Conservation (phyloP, 1,139 yeast species). For the Protomyces inouyei region DNA sequence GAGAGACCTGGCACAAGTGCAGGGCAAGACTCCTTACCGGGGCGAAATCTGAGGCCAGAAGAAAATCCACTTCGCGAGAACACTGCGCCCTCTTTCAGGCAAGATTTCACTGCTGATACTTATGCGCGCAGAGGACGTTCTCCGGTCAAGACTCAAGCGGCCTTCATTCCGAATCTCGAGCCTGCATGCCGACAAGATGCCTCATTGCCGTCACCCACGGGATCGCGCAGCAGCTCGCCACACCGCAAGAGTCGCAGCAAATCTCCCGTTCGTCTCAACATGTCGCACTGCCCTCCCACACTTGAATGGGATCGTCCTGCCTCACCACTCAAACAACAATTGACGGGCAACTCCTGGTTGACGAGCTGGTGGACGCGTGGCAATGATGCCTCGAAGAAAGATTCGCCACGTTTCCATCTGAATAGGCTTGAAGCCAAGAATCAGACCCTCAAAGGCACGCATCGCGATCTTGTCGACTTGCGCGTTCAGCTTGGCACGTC, state of each 20-base stretch:
- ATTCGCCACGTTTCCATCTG: constrained; percentile 1
- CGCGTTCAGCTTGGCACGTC: constrained; percentile 12
- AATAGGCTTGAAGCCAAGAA: background rate
- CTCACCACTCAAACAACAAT: constrained; percentile 6
- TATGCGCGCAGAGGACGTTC: too few relatives aligned
- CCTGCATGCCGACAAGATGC: too few relatives aligned
- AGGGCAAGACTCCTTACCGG: too few relatives aligned
- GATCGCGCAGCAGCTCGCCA: too few relatives aligned
- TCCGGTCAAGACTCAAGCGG: too few relatives aligned
- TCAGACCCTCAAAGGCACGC: background rate
- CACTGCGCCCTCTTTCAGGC: too few relatives aligned
- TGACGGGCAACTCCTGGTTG: constrained; percentile 15
- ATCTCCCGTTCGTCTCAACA: constrained; percentile 14
- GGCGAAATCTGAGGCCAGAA: too few relatives aligned
- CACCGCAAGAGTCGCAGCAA: background rate
- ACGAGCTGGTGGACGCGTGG: constrained; percentile 7
- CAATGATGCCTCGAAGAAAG: background rate
- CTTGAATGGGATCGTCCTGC: constrained; percentile 11
- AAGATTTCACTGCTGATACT: too few relatives aligned
- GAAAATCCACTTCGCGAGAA: too few relatives aligned
- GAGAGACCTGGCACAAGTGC: too few relatives aligned
- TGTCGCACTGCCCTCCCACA: constrained; percentile 17
- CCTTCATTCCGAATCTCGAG: too few relatives aligned
- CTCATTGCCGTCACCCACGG: too few relatives aligned
- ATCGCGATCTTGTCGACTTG: background rate